These are phyloP conservation scores for Parmales sp. DNA, from an alignment of 108 stramenopile genomes.

Conservation along the genomic window DNA sequence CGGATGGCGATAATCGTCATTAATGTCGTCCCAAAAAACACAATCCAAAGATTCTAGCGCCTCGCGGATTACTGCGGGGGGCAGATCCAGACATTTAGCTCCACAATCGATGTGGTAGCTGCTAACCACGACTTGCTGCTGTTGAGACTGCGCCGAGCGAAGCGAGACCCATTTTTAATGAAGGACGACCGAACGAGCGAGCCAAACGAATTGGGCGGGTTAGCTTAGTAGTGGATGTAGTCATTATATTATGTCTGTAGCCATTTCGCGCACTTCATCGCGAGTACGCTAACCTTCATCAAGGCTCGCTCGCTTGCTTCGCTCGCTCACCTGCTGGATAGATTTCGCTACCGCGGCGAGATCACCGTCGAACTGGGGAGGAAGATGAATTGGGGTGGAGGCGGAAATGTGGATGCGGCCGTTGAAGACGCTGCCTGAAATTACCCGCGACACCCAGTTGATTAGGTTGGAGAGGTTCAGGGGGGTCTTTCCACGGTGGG, in stretches of 20 bases:
- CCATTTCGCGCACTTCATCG: too few relatives aligned
- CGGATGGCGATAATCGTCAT: too few relatives aligned
- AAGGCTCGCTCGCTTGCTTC: too few relatives aligned
- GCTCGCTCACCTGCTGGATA: too few relatives aligned
- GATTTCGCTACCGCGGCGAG: conserved; percentile 24
- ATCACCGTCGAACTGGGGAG: neutral
- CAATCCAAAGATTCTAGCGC: conserved; percentile 42
- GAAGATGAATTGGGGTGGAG: conserved; percentile 35
- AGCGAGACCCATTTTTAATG: too few relatives aligned
- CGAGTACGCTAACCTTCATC: too few relatives aligned
- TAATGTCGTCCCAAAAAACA: conserved; percentile 20
- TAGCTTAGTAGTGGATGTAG: too few relatives aligned
- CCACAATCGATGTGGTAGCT: conserved; percentile 53
- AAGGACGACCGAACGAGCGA: too few relatives aligned
- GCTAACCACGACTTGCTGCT: conserved; percentile 38
- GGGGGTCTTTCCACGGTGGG: neutral
- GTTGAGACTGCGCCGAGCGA: too few relatives aligned
- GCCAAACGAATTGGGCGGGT: too few relatives aligned
- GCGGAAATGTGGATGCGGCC: conserved; percentile 65
- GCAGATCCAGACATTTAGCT: conserved; percentile 33
- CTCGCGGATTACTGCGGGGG: conserved; percentile 16
- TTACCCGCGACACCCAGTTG: conserved; percentile 23
- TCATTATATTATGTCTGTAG: too few relatives aligned
- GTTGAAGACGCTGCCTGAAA: conserved; percentile 40
- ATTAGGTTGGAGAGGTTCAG: conserved; percentile 1